Conservation (phyloP, 257 asterid species). For the Jasminum sambac region DNA sequence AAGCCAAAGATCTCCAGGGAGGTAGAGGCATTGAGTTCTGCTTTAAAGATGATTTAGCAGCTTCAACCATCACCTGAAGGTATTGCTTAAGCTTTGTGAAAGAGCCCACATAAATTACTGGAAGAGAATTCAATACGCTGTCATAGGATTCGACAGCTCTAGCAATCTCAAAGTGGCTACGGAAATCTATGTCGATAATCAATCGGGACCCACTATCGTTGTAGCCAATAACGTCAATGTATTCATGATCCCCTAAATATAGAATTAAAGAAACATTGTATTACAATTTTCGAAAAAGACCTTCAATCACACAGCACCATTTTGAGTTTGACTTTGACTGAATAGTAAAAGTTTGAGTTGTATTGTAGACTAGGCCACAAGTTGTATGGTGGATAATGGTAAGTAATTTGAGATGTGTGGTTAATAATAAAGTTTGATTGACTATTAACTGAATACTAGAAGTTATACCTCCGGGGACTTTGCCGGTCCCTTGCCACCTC, state of each 20-base stretch:
- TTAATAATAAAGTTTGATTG: background rate
- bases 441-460: background rate
- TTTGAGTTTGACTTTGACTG: background rate
- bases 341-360: background rate
- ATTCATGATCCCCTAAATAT: constrained; percentile 70
- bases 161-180: constrained; percentile 81
- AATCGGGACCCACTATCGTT: constrained; percentile 43
- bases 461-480: constrained; percentile 68
- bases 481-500: constrained; percentile 63
- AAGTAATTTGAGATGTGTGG: no score
- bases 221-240: constrained; percentile 50
- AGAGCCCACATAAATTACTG: constrained; percentile 63
- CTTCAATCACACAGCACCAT: constrained; percentile 14
- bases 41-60: constrained; percentile 63
- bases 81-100: constrained; percentile 51
- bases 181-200: constrained; percentile 65
- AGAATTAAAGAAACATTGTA: background rate
- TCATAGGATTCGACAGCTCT: constrained; percentile 77
- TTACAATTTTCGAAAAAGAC: constrained; percentile 3
- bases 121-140: constrained; percentile 53
- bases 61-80: constrained; percentile 77
- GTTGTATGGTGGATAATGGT: no score
- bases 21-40: constrained; percentile 77
- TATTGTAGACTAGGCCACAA: no score
- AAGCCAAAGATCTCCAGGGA: constrained; percentile 12